Conservation (phyloP, 164 flowering plant species). For the Vitis amurensis region DNA sequence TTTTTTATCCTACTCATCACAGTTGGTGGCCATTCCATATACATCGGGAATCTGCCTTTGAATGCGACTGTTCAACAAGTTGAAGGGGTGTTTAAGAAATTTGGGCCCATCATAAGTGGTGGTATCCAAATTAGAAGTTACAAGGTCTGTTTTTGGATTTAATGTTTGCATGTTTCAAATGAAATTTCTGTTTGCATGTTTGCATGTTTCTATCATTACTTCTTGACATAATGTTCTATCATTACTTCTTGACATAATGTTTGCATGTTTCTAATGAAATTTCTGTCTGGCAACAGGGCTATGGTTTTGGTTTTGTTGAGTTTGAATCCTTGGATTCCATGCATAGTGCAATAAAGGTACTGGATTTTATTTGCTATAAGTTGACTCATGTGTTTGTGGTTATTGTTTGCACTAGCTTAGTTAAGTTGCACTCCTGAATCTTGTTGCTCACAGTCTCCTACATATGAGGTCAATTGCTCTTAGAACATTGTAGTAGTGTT, state of each 20-base stretch:
- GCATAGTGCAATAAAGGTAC: conserved; percentile 41
- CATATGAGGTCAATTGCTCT: no score
- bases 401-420: no score
- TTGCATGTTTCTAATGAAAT: neutral
- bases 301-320: conserved; percentile 48
- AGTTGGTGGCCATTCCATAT: conserved; percentile 31
- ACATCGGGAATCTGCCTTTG: conserved; percentile 40
- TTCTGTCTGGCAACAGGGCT: conserved; percentile 17
- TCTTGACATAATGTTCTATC: neutral
- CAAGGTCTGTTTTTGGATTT: conserved; percentile 23
- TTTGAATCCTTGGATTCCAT: conserved; percentile 32
- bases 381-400: neutral
- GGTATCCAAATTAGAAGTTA: conserved; percentile 49
- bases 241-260: neutral
- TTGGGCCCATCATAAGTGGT: conserved; percentile 37
- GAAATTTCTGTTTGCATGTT: neutral
- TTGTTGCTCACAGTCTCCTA: no score
- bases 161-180: neutral
- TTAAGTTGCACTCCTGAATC: neutral
- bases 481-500: no score
- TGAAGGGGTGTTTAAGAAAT: conserved; percentile 28
- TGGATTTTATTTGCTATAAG: neutral
- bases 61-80: conserved; percentile 31
- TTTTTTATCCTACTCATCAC: neutral
- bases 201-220: no score